Percentiles rank a stretch among this genome's conserved stretches.
Evolutionary conservation across 208 protist species (phyloP).

Genomic region (Acanthamoeba royreba): DNA sequence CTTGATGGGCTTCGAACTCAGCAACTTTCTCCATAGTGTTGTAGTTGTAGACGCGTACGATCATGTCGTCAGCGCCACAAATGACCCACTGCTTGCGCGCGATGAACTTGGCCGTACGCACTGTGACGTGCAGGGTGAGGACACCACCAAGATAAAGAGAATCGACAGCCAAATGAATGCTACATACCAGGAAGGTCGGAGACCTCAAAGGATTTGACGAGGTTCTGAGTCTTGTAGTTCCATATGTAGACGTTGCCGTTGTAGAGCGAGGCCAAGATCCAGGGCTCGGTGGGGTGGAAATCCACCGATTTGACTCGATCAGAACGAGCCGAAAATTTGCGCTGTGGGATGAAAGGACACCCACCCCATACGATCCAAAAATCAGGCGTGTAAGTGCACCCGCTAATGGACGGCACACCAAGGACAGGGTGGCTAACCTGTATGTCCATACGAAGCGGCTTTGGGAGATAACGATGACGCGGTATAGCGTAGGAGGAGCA

Average conservation of each 20-base stretch:
- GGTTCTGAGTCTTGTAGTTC: constrained; percentile 94
- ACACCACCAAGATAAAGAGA: neutral
- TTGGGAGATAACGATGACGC: neutral
- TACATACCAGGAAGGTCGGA: constrained; percentile 83
- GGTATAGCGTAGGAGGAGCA: no score
- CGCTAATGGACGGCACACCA: neutral
- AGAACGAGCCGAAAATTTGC: constrained; percentile 87
- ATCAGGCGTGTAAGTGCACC: neutral
- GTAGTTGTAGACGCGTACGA: constrained; percentile 97
- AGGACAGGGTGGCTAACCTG: constrained; percentile 27
- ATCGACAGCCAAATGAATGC: neutral
- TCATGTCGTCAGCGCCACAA: constrained; percentile 92
- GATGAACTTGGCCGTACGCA: constrained; percentile 95
- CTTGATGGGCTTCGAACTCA: constrained; percentile 92
- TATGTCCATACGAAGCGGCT: constrained; percentile 65
- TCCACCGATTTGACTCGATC: constrained; percentile 98
- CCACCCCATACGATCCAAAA: neutral
- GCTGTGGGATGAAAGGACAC: constrained; percentile 30
- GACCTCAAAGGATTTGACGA: constrained; percentile 97
- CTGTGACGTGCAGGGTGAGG: constrained; percentile 58
- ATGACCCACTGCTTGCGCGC: constrained; percentile 95
- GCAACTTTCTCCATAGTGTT: constrained; percentile 98
- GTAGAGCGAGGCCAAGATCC: constrained; percentile 93
- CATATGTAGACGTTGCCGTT: constrained; percentile 94
- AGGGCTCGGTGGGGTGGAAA: constrained; percentile 97